phyloP scores from a whole-genome alignment of 768 basidiomycete genomes.

The button mushroom (Agaricus bisporus) region DNA sequence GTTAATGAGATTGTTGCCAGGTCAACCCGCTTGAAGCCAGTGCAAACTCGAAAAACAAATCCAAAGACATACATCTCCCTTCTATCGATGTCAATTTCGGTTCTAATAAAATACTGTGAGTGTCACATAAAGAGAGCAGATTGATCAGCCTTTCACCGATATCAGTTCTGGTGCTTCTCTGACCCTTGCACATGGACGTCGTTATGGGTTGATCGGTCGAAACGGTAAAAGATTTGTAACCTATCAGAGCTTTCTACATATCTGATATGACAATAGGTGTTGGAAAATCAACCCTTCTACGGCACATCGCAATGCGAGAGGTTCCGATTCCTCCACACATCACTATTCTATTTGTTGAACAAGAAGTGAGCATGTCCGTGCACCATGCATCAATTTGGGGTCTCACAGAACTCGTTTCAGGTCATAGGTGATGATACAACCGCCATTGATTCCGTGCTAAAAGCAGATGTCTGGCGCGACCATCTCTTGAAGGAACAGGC shows the following conservation, averaged over 20 bases:
- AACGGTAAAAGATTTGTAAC: slow-evolving; percentile 45
- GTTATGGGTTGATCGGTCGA: slow-evolving; percentile 89
- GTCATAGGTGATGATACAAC: slow-evolving; percentile 90
- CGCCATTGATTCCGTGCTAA: slow-evolving; percentile 92
- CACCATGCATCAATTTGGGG: not conserved
- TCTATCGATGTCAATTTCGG: slow-evolving; percentile 96
- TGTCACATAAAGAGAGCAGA: not conserved
- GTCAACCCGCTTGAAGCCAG: slow-evolving; percentile 90
- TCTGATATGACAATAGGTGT: slow-evolving; percentile 45
- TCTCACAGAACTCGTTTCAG: slow-evolving; percentile 29
- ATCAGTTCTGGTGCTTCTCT: slow-evolving; percentile 76
- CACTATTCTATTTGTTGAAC: slow-evolving; percentile 96
- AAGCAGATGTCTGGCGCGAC: slow-evolving; percentile 99
- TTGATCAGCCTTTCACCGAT: slow-evolving; percentile 4
- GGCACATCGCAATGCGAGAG: slow-evolving; percentile 93
- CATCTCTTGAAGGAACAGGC: slow-evolving; percentile 83
- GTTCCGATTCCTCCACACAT: slow-evolving; percentile 92
- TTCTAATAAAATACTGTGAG: slow-evolving; percentile 87
- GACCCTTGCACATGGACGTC: slow-evolving; percentile 82
- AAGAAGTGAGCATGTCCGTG: slow-evolving; percentile 57
- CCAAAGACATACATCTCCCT: slow-evolving; percentile 93
- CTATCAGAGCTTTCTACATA: not conserved
- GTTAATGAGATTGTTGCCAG: slow-evolving; percentile 25
- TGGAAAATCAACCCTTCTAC: slow-evolving; percentile 93
- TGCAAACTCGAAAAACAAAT: slow-evolving; percentile 81